Conservation (phyloP, 2,329 filamentous ascomycete species). For the Fusarium floridanum region DNA sequence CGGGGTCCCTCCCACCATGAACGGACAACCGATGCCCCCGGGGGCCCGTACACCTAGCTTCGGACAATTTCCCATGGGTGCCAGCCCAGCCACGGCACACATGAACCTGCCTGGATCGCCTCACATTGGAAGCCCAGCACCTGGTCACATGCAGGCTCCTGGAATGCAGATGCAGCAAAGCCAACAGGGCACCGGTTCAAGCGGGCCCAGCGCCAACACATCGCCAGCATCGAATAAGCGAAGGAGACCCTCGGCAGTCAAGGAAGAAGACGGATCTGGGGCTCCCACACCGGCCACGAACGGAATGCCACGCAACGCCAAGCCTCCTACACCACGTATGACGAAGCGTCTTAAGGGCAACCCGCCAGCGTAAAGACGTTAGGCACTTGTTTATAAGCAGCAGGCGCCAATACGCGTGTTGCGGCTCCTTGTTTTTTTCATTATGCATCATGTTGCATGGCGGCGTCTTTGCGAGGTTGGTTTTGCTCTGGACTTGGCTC, state of each 20-base stretch:
- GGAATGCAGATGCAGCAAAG: slow-evolving; percentile 76
- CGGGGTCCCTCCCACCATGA: slow-evolving; percentile 55
- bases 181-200: slow-evolving; percentile 76
- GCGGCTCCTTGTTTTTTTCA: slow-evolving; percentile 27
- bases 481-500: slow-evolving; percentile 25
- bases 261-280: slow-evolving; percentile 65
- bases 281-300: slow-evolving; percentile 65
- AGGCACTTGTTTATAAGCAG: not conserved
- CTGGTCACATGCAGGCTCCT: slow-evolving; percentile 73
- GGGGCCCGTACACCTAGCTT: slow-evolving; percentile 68
- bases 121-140: slow-evolving; percentile 71
- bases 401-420: not conserved
- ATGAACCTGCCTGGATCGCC: slow-evolving; percentile 73
- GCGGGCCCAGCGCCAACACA: slow-evolving; percentile 76
- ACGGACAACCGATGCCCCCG: slow-evolving; percentile 63
- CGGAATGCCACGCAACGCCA: slow-evolving; percentile 65
- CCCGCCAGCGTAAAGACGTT: slow-evolving; percentile 49
- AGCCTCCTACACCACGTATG: slow-evolving; percentile 70
- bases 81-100: slow-evolving; percentile 71
- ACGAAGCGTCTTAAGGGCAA: slow-evolving; percentile 67
- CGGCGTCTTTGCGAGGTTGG: slow-evolving; percentile 50
- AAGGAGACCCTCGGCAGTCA: slow-evolving; percentile 68
- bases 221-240: slow-evolving; percentile 73
- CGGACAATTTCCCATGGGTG: slow-evolving; percentile 69
- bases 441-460: slow-evolving; percentile 54